Conservation (phyloP, 345 rosid species). For the Euclidium syriacum region DNA sequence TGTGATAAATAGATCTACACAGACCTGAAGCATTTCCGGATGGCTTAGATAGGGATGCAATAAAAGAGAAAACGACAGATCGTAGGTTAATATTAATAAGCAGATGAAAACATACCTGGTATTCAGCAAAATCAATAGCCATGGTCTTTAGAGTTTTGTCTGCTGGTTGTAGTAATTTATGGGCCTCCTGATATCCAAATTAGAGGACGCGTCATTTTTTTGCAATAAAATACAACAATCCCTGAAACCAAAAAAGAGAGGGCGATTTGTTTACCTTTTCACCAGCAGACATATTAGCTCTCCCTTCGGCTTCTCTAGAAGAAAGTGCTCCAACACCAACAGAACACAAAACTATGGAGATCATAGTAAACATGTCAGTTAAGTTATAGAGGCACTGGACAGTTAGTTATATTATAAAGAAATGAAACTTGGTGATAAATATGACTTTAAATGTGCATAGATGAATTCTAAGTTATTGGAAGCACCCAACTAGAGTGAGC, state of each 20-base stretch:
- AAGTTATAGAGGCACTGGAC: neutral
- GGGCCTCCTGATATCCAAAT: constrained; percentile 69
- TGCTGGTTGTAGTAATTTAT: constrained; percentile 89
- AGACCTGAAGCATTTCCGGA: constrained; percentile 55
- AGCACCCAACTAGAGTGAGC: neutral
- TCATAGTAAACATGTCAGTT: constrained; percentile 4
- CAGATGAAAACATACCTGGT: constrained; percentile 53
- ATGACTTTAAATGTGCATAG: neutral
- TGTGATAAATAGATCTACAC: constrained; percentile 89
- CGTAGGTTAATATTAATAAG: neutral
- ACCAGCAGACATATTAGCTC: constrained; percentile 71
- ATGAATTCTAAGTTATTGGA: neutral
- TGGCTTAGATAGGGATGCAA: constrained; percentile 6
- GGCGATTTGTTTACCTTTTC: constrained; percentile 80
- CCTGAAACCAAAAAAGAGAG: neutral
- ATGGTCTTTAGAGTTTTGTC: constrained; percentile 84
- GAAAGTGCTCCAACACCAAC: constrained; percentile 87
- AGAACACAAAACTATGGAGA: constrained; percentile 68
- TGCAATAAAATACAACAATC: neutral
- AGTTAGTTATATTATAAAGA: neutral
- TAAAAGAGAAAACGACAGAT: neutral
- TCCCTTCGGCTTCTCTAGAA: constrained; percentile 91
- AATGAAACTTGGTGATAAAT: neutral
- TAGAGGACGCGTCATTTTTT: neutral
- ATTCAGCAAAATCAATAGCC: constrained; percentile 99